A percentile compares a stretch with the other conserved stretches of the same genome.
phyloP scores from a whole-genome alignment of 1,139 yeast species.

The Candida tetrigidarum region DNA sequence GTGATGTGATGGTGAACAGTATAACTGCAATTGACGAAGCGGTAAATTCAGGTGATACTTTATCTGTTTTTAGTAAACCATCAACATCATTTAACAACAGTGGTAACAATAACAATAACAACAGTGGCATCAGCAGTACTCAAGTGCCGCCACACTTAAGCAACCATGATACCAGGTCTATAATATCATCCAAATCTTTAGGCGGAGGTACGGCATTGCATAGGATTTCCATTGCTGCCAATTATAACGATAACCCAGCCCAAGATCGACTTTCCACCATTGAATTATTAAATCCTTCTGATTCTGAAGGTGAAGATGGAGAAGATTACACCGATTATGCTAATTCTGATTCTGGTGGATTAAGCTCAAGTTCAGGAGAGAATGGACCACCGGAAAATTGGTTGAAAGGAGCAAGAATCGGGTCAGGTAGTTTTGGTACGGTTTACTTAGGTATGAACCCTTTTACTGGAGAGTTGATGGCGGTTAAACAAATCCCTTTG shows the following conservation, averaged over 20 bases:
- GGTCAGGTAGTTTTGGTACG: slow-evolving; percentile 94
- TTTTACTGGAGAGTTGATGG: slow-evolving; percentile 93
- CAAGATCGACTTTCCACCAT: slow-evolving; percentile 51
- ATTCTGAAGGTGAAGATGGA: slow-evolving; percentile 29
- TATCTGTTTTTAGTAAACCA: slow-evolving; percentile 27
- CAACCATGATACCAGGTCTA: slow-evolving; percentile 20
- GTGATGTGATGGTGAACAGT: slow-evolving; percentile 67
- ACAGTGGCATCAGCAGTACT: too few species aligned
- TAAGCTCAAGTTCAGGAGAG: slow-evolving; percentile 11
- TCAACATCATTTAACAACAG: slow-evolving; percentile 22
- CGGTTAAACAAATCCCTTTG: slow-evolving; percentile 89
- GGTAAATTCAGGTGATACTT: slow-evolving; percentile 31
- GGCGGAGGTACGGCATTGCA: slow-evolving; percentile 18
- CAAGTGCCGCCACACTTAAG: slow-evolving; percentile 12
- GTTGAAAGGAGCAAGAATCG: slow-evolving; percentile 92
- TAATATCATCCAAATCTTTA: slow-evolving; percentile 17
- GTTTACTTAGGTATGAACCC: slow-evolving; percentile 94
- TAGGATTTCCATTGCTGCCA: slow-evolving; percentile 41
- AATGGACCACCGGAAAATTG: slow-evolving; percentile 70
- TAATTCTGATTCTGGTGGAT: slow-evolving; percentile 6
- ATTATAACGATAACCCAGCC: slow-evolving; percentile 28
- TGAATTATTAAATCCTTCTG: slow-evolving; percentile 48
- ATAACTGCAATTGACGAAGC: slow-evolving; percentile 65
- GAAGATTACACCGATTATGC: slow-evolving; percentile 15
- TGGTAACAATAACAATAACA: too few species aligned